Base-by-base conservation (phyloP, 2,329 filamentous ascomycete species). In the Davidsoniella eucalypti region DNA sequence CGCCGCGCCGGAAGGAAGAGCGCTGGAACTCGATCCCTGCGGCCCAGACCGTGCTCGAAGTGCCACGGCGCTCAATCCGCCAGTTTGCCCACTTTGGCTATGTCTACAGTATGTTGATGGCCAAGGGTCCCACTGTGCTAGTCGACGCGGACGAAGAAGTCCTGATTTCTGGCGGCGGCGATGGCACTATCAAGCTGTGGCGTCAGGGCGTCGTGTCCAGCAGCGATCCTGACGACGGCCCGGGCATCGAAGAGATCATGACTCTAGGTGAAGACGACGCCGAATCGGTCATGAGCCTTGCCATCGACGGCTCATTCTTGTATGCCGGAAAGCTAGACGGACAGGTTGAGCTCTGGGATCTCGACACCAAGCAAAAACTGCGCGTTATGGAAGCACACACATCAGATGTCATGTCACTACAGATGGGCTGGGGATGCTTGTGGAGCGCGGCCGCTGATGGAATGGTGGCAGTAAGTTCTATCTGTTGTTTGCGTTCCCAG, bases 131-230 rank as follows among this genome's bases (percentile, higher is more conserved):
- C 0, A 78, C 74, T 0, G 69, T 78, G 1, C 72, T 86, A 5
- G 73, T 86, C 3, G 82, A 82, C 5, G 70, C 76, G 0, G 79
- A 85, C 1, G 78, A 83, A 23, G 88, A 96, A 57, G 79, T 94
- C 1, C 64, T 98, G 37, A 78, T 98, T 29, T 94, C 90, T 0
- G 92, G 88, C 7, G 88, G 87, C 36, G 93, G 92, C 29, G 92
- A 96, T 60, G 93, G 92, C 0, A 85, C 84, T 0, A 88, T 98
- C 61, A 94, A 94, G 64, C 64, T 96, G n/a, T 98, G 92, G 92
- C 76, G 75, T 49, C 71, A 94, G 14, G 66, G 61, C 7, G 54
- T 54, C 1, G 48, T 53, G 2, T 42, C 52, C 2, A 50, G 50
- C 1, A 54, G 56, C 2, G 51, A 53, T 14, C 16, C 44, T 2